Conservation (phyloP, 179 eudicot genomes). For the Beta lomatogona region DNA sequence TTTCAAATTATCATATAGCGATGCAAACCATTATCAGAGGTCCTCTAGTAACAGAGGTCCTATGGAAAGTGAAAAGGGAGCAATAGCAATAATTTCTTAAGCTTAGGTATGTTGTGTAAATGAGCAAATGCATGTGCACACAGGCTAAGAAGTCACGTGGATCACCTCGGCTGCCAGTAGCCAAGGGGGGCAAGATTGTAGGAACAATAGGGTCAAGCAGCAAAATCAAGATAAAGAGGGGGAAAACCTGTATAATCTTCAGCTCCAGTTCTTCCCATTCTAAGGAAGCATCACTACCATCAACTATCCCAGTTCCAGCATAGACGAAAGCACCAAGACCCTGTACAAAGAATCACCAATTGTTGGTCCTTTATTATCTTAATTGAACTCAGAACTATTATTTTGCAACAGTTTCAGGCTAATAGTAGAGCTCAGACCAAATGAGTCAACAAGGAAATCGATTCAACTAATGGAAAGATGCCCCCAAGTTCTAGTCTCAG, state of each 20-base stretch:
- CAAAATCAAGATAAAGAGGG: conserved; percentile 5
- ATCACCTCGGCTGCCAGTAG: conserved; percentile 7
- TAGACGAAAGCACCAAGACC: conserved; percentile 73
- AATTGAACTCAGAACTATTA: background rate
- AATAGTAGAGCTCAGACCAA: conserved; percentile 1
- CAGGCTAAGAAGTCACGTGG: background rate
- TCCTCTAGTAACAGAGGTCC: background rate
- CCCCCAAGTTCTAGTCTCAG: conserved; percentile 5
- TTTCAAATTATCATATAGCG: background rate
- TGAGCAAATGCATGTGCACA: background rate
- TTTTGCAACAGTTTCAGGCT: background rate
- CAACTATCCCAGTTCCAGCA: conserved; percentile 97
- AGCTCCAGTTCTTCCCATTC: conserved; percentile 98
- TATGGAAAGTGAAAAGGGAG: background rate
- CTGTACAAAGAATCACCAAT: conserved; percentile 35
- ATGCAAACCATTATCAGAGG: background rate
- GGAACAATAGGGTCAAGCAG: background rate
- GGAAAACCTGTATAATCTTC: conserved; percentile 81
- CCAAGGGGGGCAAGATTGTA: background rate
- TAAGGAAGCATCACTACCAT: conserved; percentile 75
- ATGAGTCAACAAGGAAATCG: background rate
- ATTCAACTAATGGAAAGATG: background rate
- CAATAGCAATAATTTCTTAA: background rate
- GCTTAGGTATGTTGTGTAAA: background rate
- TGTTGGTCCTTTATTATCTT: background rate